Base-by-base conservation (phyloP, 805 yeast species). In the Yamadazyma takamatsuzukensis region DNA sequence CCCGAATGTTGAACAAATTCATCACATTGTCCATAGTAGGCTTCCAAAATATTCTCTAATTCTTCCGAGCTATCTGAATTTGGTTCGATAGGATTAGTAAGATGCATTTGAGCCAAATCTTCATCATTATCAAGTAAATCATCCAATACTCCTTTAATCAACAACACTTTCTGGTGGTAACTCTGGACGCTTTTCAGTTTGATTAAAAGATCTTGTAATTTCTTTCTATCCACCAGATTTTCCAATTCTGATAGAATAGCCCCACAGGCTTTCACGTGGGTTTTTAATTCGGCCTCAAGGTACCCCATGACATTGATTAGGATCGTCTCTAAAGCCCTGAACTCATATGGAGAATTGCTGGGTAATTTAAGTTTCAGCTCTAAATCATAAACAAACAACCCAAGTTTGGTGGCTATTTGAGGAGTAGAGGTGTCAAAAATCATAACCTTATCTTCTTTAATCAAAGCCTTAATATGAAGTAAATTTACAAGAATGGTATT, bases 1-100 rank as follows among this genome's bases (percentile, higher is more conserved):
- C 85, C 95, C 0, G 95, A 80, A 46, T 84, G 90, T 56, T 89
- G 97, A 5, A 88, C 96, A 45, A 83, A 79, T 61, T 89, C 97
- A 51, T 89, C 96, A 52, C 90, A 82, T 47, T 88, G 96, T 38
- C 83, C 82, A 57, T 85, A 88, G 59, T 89, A 89, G 0, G 95
- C 77, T 51, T 89, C 97, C 14, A 89, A 54, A 30, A 89, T 66
- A 80, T 88, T 82, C 56, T 89, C 97, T 14, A 86, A 71, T 46
- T 89, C 96, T 6, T 81, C 84, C 41, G 69, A 72, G 49, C 74
- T 75, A 8, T 21, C 28, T 11, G 15, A 5, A 6, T 31, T 26
- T 13, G 23, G 28, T 3, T 28, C 25, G 29, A 49, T 49, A 5
- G 55, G 47, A 9, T 70, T 76, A 0, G 82, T 74, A 32, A 88